These are phyloP conservation scores for Ophiostoma fasciatum DNA, from an alignment of 2,329 filamentous ascomycete species.

Conservation along the genomic window DNA sequence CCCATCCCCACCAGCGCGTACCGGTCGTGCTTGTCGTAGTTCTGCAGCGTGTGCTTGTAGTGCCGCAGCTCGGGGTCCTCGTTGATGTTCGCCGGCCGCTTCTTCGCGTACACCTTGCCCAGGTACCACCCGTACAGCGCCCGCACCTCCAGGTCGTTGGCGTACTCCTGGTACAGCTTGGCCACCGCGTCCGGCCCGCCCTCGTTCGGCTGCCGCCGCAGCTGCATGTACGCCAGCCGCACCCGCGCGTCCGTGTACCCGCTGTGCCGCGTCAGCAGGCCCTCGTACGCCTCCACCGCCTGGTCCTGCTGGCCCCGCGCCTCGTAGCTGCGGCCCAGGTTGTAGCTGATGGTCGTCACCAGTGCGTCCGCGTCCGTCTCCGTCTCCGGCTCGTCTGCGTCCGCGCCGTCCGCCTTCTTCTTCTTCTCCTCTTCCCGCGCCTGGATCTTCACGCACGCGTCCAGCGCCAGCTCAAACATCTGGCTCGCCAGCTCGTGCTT, in stretches of 20 bases:
- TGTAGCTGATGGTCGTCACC: conserved; percentile 93
- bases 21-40: conserved; percentile 94
- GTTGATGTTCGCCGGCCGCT: conserved; percentile 61
- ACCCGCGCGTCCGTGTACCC: conserved; percentile 90
- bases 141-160: conserved; percentile 78
- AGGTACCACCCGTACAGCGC: conserved; percentile 93
- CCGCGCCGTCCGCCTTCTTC: conserved; percentile 29
- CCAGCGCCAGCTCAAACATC: conserved; percentile 82
- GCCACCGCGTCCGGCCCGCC: conserved; percentile 77
- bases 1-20: conserved; percentile 96
- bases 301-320: conserved; percentile 66
- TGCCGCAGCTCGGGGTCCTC: conserved; percentile 88
- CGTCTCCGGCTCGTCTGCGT: conserved; percentile 83
- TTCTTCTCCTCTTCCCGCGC: conserved; percentile 45
- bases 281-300: conserved; percentile 78
- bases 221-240: conserved; percentile 76
- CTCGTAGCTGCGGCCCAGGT: conserved; percentile 87
- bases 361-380: conserved; percentile 77
- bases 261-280: conserved; percentile 65
- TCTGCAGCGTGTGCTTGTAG: conserved; percentile 89
- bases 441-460: conserved; percentile 69
- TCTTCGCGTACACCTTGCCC: conserved; percentile 65
- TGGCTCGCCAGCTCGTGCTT: conserved; percentile 67
- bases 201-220: conserved; percentile 66
- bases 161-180: conserved; percentile 72